Evolutionary conservation across 805 yeast genomes (phyloP).

Genomic region (Jamesozyma jinghongensis): DNA sequence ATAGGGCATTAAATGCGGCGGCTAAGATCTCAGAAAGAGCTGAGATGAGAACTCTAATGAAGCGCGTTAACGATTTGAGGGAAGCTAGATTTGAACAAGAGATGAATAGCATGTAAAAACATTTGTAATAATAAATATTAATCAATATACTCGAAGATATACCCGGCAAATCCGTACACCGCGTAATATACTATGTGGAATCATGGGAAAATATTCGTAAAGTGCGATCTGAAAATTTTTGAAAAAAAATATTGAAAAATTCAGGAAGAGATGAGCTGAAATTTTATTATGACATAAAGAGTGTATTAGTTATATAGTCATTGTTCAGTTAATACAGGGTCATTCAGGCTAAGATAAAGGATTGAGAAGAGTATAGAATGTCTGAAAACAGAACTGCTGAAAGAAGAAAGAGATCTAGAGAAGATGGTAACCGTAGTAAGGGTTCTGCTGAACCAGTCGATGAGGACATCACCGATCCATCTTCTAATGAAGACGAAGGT

Average conservation of each 20-base stretch:
- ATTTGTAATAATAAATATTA: neutral
- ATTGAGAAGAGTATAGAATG: neutral
- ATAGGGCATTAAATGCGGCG: slow-evolving; percentile 77
- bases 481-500: slow-evolving; percentile 42
- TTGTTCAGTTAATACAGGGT: neutral
- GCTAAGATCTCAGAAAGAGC: slow-evolving; percentile 72
- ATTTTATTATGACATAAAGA: neutral
- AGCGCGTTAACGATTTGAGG: slow-evolving; percentile 44
- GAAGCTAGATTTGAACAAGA: slow-evolving; percentile 33
- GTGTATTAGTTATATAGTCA: no score
- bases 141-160: neutral
- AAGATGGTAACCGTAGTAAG: slow-evolving; percentile 10
- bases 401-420: slow-evolving; percentile 21
- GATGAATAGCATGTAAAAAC: slow-evolving; percentile 10
- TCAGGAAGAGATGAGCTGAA: slow-evolving; percentile 18
- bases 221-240: slow-evolving; percentile 9
- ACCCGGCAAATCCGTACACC: no score
- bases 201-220: slow-evolving; percentile 4
- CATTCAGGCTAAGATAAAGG: neutral
- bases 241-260: slow-evolving; percentile 13
- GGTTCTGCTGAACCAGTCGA: slow-evolving; percentile 26
- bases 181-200: neutral
- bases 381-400: slow-evolving; percentile 1
- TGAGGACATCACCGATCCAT: slow-evolving; percentile 46
- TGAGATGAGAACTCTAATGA: slow-evolving; percentile 43